These are phyloP conservation scores for Hypoxylon intermedium DNA, from an alignment of 495 filamentous ascomycete species.

Conservation along the genomic window DNA sequence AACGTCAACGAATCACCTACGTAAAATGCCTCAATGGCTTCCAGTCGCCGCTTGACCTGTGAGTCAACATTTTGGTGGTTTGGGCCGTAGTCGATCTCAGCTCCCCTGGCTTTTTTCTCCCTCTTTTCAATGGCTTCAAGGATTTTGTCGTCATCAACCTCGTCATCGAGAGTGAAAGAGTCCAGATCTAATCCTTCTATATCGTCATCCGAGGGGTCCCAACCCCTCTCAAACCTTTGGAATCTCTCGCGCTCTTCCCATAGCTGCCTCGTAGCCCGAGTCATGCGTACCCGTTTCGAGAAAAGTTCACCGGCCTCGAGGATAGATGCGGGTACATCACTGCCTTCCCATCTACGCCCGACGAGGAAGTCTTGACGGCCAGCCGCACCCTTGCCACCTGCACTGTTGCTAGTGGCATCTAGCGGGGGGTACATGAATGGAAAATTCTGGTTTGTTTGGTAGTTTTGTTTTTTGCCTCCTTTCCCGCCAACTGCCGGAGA, in stretches of 20 bases:
- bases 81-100: slow-evolving; percentile 62
- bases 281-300: slow-evolving; percentile 85
- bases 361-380: slow-evolving; percentile 77
- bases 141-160: slow-evolving; percentile 42
- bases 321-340: slow-evolving; percentile 89
- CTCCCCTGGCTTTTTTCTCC: slow-evolving; percentile 38
- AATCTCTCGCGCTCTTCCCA: slow-evolving; percentile 94
- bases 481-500: slow-evolving; percentile 91
- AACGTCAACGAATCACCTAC: slow-evolving; percentile 58
- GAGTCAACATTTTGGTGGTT: slow-evolving; percentile 53
- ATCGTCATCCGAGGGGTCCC: slow-evolving; percentile 65
- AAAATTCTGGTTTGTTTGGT: slow-evolving; percentile 98
- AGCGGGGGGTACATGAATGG: slow-evolving; percentile 96
- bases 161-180: slow-evolving; percentile 56
- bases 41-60: slow-evolving; percentile 68
- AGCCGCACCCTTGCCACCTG: slow-evolving; percentile 84
- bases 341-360: slow-evolving; percentile 84
- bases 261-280: slow-evolving; percentile 85
- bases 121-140: slow-evolving; percentile 45
- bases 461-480: slow-evolving; percentile 97
- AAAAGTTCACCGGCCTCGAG: slow-evolving; percentile 95
- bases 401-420: slow-evolving; percentile 78
- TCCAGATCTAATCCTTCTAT: slow-evolving; percentile 58
- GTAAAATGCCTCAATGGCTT: slow-evolving; percentile 82
- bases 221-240: slow-evolving; percentile 89